Percentiles rank a stretch among this genome's conserved stretches.
Evolutionary conservation across 129 eudicot genomes (phyloP).

Genomic region (Heracleum sosnowskyi): DNA sequence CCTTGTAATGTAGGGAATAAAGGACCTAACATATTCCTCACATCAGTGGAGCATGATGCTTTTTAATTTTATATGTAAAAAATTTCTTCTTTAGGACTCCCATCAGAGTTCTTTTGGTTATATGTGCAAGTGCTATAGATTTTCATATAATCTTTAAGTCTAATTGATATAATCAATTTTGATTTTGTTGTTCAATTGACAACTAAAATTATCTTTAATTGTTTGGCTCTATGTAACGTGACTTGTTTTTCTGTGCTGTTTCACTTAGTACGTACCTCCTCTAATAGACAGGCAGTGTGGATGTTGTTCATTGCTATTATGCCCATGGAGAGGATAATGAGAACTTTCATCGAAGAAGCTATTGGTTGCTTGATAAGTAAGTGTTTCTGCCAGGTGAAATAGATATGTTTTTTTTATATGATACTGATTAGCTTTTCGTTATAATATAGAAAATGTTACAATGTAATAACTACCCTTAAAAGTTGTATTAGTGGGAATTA

Average conservation of each 20-base stretch:
- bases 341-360: constrained; percentile 37
- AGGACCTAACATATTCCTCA: background rate
- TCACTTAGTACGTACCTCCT: constrained; percentile 5
- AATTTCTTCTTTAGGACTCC: background rate
- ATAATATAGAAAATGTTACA: background rate
- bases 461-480: background rate
- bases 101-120: background rate
- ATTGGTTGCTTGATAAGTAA: constrained; percentile 46
- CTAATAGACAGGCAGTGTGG: constrained; percentile 32
- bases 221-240: background rate
- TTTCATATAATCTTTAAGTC: background rate
- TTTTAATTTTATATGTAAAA: background rate
- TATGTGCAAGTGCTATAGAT: background rate
- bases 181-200: background rate
- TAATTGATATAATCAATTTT: background rate
- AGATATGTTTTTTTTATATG: background rate
- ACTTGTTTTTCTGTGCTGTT: background rate
- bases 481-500: background rate
- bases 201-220: background rate
- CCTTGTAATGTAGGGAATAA: background rate
- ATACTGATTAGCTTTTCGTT: background rate
- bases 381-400: background rate
- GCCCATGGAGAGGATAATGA: constrained; percentile 49
- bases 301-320: constrained; percentile 41
- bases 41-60: background rate